A percentile compares a stretch with the other conserved stretches of the same genome.
Conservation (phyloP, 805 yeast genomes). For the Phaffomyces antillensis region DNA sequence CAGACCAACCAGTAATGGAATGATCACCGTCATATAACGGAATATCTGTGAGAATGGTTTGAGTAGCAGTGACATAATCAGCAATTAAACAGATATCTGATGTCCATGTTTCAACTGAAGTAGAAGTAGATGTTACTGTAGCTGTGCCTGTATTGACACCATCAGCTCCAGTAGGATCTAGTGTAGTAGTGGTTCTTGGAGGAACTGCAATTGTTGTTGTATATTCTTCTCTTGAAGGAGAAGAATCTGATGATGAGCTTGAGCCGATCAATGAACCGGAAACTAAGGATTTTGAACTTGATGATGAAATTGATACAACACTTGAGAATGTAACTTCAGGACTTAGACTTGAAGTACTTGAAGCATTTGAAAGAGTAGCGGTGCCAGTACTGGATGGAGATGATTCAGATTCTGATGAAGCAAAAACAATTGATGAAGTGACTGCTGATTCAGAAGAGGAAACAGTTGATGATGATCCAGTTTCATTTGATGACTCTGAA, state of each 20-base stretch:
- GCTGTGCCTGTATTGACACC: constrained; percentile 7
- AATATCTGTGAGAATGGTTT: constrained; percentile 15
- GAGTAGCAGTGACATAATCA: constrained; percentile 18
- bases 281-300: background rate
- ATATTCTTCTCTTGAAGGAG: no score
- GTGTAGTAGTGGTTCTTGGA: background rate
- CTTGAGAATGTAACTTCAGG: background rate
- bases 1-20: constrained; percentile 21
- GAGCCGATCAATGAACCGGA: background rate
- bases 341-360: background rate
- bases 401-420: background rate
- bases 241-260: background rate
- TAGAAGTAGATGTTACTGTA: no score
- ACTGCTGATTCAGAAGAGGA: background rate
- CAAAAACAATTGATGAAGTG: background rate
- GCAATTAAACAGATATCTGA: constrained; percentile 19
- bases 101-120: constrained; percentile 6
- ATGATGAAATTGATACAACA: background rate
- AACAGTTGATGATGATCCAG: background rate
- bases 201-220: background rate
- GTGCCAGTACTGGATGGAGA: background rate
- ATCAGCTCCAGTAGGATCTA: background rate
- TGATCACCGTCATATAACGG: constrained; percentile 15
- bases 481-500: no score
- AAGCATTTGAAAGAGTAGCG: background rate